Evolutionary conservation across 805 yeast genomes (phyloP), one percentile per base, ranked within the genome.

Genomic region (Metschnikowia corniflorae): DNA sequence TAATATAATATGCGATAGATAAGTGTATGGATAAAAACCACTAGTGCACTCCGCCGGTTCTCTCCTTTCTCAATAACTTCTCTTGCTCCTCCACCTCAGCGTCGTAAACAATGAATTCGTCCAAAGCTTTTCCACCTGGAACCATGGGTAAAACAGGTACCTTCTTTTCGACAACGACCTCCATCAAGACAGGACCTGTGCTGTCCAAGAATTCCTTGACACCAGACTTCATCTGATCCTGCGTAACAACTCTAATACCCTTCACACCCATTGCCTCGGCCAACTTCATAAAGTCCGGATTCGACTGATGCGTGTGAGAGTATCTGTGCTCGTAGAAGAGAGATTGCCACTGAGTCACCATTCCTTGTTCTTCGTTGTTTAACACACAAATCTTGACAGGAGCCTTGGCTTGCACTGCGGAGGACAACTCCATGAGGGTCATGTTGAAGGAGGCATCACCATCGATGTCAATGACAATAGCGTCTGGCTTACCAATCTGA

Each of bases 301-400:
- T 93, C 41, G 75, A 60, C 70, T 93, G 98, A 68, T 93, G 97
- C 16, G 98, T 91, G 67, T 93, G 97, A n/a, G 97, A 76, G 64
- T 86, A 93, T 68, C 98, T 80, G 67, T 91, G 91, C 63, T 91
- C 95, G 68, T 93, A 93, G 73, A 93, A 93, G 44, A 93, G 71
- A 9, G 96, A 84, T 71, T 93, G 98, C 98, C 98, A 93, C 66
- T 93, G 98, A 10, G 97, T 91, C 39, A 93, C 98, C 98, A 93
- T 93, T 60, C 98, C 98, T 71, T 93, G 98, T 71, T 93, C 98
- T 70, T 91, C 97, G 64, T 93, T 93, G 68, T 93, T 93, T 59
- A 93, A 72, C 39, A 93, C 81, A 61, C 87, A 73, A 43, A 86
- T 77, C 72, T 93, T 93, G 47, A 93, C 82, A 40, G 96, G 96